Evolutionary conservation across 2,329 filamentous ascomycete species (phyloP), one percentile per base, ranked within the genome.

Genomic region (Stachybotrys chartarum): DNA sequence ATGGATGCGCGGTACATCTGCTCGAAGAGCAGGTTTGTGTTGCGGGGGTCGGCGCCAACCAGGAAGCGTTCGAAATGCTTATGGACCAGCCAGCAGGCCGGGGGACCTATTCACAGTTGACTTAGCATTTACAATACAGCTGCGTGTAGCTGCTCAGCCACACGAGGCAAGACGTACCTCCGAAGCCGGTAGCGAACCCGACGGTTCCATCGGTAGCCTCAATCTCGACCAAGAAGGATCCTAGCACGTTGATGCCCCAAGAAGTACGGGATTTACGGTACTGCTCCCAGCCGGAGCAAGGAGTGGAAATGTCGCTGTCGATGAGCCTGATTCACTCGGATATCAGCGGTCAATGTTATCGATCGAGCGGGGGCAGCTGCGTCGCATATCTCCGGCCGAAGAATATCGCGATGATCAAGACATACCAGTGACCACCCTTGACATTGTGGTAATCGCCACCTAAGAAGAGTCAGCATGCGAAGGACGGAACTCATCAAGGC

Each of bases 1-100:
- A 96, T 95, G 62, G 91, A 95, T 2, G 82, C 89, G 57, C 91
- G 86, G 78, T 96, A 97, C 92, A 97, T 96, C 71, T 95, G 91
- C 77, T 97, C 92, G 69, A 95, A 97, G 32, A 97, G 78, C 59
- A 92, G 82, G 73, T 96, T 96, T 54, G 90, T 95, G 68, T 97
- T 91, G 63, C 92, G 82, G 11, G 91, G 91, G 70, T 97, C 92
- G 64, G 90, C 86, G 47, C 91, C 91, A 63, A 96, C 80, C 58
- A 97, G 76, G 80, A 97, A 97, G 59, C 92, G 84, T 72, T 94
- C 88, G 70, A 97, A 96, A 74, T 97, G 92, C 72, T 95, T 88
- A 67, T 93, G 88, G 47, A 94, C 88, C 53, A 97, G 82, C 92
- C 92, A 97, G 75, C 92, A 96, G 44, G 89, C 92, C 39, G 92